Evolutionary conservation across 2,329 filamentous ascomycete species (phyloP).

Genomic region (Monosporascus sp.): DNA sequence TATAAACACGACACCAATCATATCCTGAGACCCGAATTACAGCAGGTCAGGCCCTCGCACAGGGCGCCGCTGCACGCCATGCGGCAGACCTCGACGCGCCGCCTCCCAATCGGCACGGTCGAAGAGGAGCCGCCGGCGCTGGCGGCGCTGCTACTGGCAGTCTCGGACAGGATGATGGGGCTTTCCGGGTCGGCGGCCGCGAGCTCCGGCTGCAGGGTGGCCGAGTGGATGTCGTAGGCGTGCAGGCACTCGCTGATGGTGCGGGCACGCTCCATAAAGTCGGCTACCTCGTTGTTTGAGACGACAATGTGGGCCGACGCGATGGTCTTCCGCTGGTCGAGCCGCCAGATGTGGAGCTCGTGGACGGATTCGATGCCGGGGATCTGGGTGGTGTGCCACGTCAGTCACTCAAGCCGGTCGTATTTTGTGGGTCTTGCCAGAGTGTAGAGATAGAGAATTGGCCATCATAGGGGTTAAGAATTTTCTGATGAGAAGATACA

Average conservation of each 20-base stretch:
- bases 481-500: background rate
- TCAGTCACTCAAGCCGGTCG: constrained; percentile 9
- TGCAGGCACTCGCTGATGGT: constrained; percentile 65
- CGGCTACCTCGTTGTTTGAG: constrained; percentile 47
- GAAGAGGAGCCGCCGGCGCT: constrained; percentile 1
- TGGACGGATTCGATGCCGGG: constrained; percentile 63
- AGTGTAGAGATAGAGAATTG: background rate
- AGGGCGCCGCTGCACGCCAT: constrained; percentile 24
- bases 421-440: background rate
- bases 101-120: constrained; percentile 24
- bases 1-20: background rate
- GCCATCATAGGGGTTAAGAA: background rate
- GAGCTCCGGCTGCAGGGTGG: constrained; percentile 63
- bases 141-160: background rate
- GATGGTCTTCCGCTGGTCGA: constrained; percentile 64
- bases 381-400: constrained; percentile 39
- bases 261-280: constrained; percentile 56
- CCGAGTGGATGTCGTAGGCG: constrained; percentile 67
- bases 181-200: constrained; percentile 3
- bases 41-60: constrained; percentile 25
- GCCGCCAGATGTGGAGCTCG: constrained; percentile 68
- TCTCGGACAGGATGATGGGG: background rate
- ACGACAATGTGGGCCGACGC: constrained; percentile 67
- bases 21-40: constrained; percentile 13
- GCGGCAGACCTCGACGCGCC: constrained; percentile 22